These are phyloP conservation scores for Penicillium digitatum DNA, from an alignment of 2,329 filamentous ascomycete genomes.

Conservation along the genomic window DNA sequence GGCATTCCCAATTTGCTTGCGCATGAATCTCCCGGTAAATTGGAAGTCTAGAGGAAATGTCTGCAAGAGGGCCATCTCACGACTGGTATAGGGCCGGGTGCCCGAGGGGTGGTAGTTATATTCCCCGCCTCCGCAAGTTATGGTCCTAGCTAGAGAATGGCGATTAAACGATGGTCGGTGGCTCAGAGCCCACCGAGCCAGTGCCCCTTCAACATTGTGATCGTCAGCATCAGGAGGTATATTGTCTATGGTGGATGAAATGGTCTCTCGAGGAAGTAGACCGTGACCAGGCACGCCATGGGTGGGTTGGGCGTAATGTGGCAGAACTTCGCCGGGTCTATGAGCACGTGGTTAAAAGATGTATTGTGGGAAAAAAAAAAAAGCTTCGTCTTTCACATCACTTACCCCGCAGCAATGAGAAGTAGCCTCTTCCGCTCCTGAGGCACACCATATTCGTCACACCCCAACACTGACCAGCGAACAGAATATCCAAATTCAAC, in stretches of 20 bases:
- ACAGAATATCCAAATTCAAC: slow-evolving; percentile 65
- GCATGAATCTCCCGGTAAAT: slow-evolving; percentile 47
- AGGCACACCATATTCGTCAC: slow-evolving; percentile 49
- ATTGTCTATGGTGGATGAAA: slow-evolving; percentile 40
- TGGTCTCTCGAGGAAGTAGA: slow-evolving; percentile 39
- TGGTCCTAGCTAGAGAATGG: slow-evolving; percentile 53
- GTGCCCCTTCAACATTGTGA: slow-evolving; percentile 38
- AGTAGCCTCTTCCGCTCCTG: slow-evolving; percentile 50
- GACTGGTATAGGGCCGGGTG: slow-evolving; percentile 57
- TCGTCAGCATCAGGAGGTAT: slow-evolving; percentile 43
- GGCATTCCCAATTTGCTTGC: slow-evolving; percentile 72
- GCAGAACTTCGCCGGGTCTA: slow-evolving; percentile 68
- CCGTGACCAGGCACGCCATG: slow-evolving; percentile 43
- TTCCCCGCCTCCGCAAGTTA: slow-evolving; percentile 60
- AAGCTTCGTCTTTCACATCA: not conserved
- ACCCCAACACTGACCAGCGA: slow-evolving; percentile 60
- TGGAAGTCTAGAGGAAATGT: slow-evolving; percentile 62
- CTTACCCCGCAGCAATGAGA: slow-evolving; percentile 53
- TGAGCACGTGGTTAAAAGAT: slow-evolving; percentile 23
- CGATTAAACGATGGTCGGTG: slow-evolving; percentile 42
- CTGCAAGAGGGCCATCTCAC: slow-evolving; percentile 66
- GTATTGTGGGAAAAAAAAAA: not conserved
- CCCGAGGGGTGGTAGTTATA: slow-evolving; percentile 65
- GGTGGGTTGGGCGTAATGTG: slow-evolving; percentile 60
- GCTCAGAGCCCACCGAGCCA: slow-evolving; percentile 24